Evolutionary conservation across 805 yeast species (phyloP).

Genomic region (Hanseniaspora valbyensis): DNA sequence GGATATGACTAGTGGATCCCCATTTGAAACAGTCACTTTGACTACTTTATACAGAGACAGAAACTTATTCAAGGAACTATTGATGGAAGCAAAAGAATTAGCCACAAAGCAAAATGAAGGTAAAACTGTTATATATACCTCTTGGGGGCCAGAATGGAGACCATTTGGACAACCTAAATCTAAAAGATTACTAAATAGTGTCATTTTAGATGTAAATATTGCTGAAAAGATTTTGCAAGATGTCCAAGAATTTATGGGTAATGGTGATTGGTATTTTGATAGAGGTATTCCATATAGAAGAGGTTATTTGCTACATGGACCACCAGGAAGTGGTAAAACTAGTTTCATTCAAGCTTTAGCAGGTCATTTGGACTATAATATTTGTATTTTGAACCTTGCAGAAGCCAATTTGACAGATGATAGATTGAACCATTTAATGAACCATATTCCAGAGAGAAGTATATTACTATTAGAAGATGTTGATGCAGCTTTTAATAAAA

Average conservation of each 20-base stretch:
- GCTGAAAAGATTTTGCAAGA: constrained; percentile 57
- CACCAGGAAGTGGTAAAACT: constrained; percentile 96
- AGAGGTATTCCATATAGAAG: constrained; percentile 97
- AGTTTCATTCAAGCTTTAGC: constrained; percentile 94
- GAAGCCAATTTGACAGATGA: constrained; percentile 92
- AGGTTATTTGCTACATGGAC: constrained; percentile 88
- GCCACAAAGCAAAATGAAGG: constrained; percentile 82
- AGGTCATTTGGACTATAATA: constrained; percentile 89
- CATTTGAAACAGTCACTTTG: constrained; percentile 90
- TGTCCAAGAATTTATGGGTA: constrained; percentile 63
- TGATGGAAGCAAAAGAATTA: constrained; percentile 72
- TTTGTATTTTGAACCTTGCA: constrained; percentile 81
- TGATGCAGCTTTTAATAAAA: constrained; percentile 85
- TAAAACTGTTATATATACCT: constrained; percentile 82
- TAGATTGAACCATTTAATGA: constrained; percentile 86
- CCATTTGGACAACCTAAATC: constrained; percentile 93
- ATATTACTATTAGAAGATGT: constrained; percentile 80
- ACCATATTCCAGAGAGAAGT: constrained; percentile 85
- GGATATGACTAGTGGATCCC: constrained; percentile 83
- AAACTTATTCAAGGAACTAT: constrained; percentile 51
- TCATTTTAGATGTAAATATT: constrained; percentile 68
- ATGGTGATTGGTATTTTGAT: constrained; percentile 86
- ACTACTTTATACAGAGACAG: constrained; percentile 83
- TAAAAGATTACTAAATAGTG: constrained; percentile 75
- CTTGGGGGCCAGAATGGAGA: constrained; percentile 98